Conservation (phyloP, 768 basidiomycete genomes). For the Suillus subaureus region DNA sequence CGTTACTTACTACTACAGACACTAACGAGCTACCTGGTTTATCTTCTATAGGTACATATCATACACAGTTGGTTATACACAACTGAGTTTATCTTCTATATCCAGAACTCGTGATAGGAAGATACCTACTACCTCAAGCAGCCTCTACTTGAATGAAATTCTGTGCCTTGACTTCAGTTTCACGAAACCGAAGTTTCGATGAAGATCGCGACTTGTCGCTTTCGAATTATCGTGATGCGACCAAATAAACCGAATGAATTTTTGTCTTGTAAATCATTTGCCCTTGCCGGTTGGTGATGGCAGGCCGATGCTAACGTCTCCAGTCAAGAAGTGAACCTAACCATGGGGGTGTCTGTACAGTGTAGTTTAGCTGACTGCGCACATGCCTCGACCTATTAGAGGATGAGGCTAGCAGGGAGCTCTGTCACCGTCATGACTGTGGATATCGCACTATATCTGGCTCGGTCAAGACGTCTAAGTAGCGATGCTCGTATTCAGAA, state of each 20-base stretch:
- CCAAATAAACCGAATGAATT: conserved; percentile 5
- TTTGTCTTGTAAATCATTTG: conserved; percentile 7
- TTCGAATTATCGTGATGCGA: conserved; percentile 27
- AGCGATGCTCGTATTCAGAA: neutral
- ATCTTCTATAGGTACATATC: no score
- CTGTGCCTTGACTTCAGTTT: conserved; percentile 22
- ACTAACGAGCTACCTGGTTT: no score
- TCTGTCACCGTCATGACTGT: no score
- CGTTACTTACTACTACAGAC: no score
- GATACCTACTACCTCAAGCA: conserved; percentile 22
- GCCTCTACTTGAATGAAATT: conserved; percentile 27
- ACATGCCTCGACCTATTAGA: no score
- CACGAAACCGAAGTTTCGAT: conserved; percentile 32
- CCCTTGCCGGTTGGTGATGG: conserved; percentile 6
- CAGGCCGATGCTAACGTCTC: conserved; percentile 1
- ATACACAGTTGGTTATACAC: no score
- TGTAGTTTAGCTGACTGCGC: neutral
- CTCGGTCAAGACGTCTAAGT: neutral
- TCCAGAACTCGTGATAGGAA: neutral
- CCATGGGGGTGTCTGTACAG: neutral
- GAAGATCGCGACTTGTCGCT: conserved; percentile 26
- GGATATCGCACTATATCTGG: no score
- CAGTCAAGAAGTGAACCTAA: conserved; percentile 6
- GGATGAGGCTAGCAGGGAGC: neutral
- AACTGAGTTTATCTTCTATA: no score